Conservation (phyloP, 331 rosid genomes). For the Malus hybrid region DNA sequence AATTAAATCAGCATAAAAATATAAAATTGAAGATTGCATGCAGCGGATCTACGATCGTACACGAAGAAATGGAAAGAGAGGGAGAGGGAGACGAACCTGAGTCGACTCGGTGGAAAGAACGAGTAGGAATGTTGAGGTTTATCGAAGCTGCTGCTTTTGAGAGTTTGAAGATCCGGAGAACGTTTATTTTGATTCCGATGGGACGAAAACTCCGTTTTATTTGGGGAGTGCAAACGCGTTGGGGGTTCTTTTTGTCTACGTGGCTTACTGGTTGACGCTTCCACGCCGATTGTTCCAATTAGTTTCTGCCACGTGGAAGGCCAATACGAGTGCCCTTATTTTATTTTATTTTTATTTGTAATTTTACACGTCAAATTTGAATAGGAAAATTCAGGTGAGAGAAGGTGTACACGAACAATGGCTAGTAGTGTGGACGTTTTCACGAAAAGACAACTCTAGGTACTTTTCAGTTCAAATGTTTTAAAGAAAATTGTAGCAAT, state of each 20-base stretch:
- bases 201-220: neutral
- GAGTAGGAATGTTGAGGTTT: neutral
- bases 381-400: too few species aligned
- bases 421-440: too few species aligned
- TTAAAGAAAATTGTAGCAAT: too few species aligned
- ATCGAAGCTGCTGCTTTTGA: neutral
- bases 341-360: too few species aligned
- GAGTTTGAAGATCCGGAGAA: neutral
- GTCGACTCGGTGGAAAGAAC: neutral
- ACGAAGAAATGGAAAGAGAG: neutral
- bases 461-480: too few species aligned
- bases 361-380: too few species aligned
- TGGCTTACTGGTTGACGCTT: neutral
- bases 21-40: neutral
- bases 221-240: neutral
- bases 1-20: neutral
- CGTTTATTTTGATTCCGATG: neutral
- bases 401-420: too few species aligned
- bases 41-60: neutral
- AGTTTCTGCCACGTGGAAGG: slow-evolving; percentile 6
- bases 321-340: too few species aligned
- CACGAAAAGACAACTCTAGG: too few species aligned
- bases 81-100: slow-evolving; percentile 8
- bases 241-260: neutral
- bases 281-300: slow-evolving; percentile 20